Percentiles rank a stretch among this genome's conserved stretches.
Conservation (phyloP, 495 filamentous ascomycete species). For the Aspergillus haitiensis region DNA sequence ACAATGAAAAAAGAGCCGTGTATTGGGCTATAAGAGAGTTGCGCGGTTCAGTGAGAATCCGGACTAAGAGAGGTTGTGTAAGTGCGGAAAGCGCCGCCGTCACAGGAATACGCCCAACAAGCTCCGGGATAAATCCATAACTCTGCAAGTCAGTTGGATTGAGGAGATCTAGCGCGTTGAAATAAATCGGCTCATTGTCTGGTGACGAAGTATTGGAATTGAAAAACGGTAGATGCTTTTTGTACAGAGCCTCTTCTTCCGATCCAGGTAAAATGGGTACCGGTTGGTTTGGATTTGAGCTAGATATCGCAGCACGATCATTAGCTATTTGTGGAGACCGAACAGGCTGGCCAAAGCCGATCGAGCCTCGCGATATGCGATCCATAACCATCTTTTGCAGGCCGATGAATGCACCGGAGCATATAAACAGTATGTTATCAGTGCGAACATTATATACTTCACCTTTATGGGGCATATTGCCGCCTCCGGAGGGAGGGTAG, state of each 20-base stretch:
- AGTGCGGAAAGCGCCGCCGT: constrained; percentile 80
- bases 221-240: constrained; percentile 70
- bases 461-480: constrained; percentile 59
- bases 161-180: constrained; percentile 80
- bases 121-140: constrained; percentile 93
- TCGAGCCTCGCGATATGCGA: constrained; percentile 80
- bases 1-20: constrained; percentile 77
- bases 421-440: constrained; percentile 95
- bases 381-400: constrained; percentile 86
- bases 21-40: constrained; percentile 88
- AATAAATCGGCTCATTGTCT: constrained; percentile 48
- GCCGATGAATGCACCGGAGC: constrained; percentile 92
- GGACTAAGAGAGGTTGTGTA: constrained; percentile 71
- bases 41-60: constrained; percentile 88
- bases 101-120: constrained; percentile 87
- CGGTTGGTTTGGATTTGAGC: constrained; percentile 42
- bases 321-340: constrained; percentile 44
- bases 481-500: constrained; percentile 38
- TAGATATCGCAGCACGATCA: constrained; percentile 27
- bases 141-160: constrained; percentile 81
- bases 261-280: constrained; percentile 49
- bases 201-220: constrained; percentile 37
- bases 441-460: constrained; percentile 91
- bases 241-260: constrained; percentile 62
- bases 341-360: constrained; percentile 87